Conservation (phyloP, 2,329 filamentous ascomycete genomes). For the Penicillium sp. region DNA sequence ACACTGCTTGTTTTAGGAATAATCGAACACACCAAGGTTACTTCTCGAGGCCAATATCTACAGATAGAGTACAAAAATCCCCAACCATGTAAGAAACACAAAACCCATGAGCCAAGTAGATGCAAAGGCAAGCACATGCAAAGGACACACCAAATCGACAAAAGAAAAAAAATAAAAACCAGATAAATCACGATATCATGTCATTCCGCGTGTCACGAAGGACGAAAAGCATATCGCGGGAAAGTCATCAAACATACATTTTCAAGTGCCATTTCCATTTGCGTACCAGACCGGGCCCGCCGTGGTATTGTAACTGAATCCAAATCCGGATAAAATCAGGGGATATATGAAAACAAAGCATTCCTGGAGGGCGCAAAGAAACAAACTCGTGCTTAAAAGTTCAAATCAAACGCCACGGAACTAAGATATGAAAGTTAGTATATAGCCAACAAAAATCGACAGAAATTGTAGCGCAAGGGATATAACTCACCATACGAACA, state of each 20-base stretch:
- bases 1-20: not conserved
- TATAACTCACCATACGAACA: slow-evolving; percentile 71
- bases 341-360: slow-evolving; percentile 21
- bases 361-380: slow-evolving; percentile 16
- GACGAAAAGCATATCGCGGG: slow-evolving; percentile 3
- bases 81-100: not conserved
- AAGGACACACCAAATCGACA: not conserved
- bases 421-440: slow-evolving; percentile 37
- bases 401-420: slow-evolving; percentile 51
- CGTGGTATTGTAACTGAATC: slow-evolving; percentile 22
- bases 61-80: slow-evolving; percentile 4
- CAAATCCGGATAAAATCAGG: slow-evolving; percentile 14
- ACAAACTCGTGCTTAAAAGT: slow-evolving; percentile 9
- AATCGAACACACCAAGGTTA: not conserved
- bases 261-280: slow-evolving; percentile 13
- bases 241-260: slow-evolving; percentile 27
- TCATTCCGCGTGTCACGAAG: slow-evolving; percentile 9
- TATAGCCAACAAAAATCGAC: too few species aligned
- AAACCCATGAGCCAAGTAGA: too few species aligned
- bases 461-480: not conserved
- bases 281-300: slow-evolving; percentile 30
- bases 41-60: slow-evolving; percentile 1
- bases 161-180: not conserved
- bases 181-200: slow-evolving; percentile 11
- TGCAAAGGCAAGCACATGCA: too few species aligned